A percentile compares a stretch with the other conserved stretches of the same genome.
Evolutionary conservation across 2,329 filamentous ascomycete genomes (phyloP).

Genomic region (Hirsutella rhossiliensis): DNA sequence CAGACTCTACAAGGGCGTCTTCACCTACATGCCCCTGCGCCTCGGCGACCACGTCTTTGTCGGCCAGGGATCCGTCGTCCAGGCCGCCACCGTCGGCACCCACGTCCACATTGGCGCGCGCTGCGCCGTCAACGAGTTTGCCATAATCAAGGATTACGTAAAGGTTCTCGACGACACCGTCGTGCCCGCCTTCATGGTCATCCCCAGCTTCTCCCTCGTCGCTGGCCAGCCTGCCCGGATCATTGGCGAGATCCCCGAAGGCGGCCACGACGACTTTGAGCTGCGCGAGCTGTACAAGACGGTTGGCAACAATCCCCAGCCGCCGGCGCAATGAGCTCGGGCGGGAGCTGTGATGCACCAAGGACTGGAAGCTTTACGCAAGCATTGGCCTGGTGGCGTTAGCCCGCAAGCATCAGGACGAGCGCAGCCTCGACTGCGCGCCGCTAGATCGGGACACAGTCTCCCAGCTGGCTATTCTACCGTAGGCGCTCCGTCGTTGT

Average conservation of each 20-base stretch:
- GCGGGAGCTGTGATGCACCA: background rate
- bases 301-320: slow-evolving; percentile 43
- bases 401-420: too few species aligned
- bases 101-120: slow-evolving; percentile 77
- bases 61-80: slow-evolving; percentile 61
- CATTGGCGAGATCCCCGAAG: slow-evolving; percentile 69
- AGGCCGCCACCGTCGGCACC: slow-evolving; percentile 70
- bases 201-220: slow-evolving; percentile 88
- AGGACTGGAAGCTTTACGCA: background rate
- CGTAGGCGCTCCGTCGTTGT: too few species aligned
- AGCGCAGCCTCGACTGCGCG: too few species aligned
- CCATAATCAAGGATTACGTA: slow-evolving; percentile 88
- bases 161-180: slow-evolving; percentile 76
- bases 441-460: too few species aligned
- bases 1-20: slow-evolving; percentile 64
- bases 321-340: slow-evolving; percentile 12
- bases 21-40: slow-evolving; percentile 79
- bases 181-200: slow-evolving; percentile 78
- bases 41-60: slow-evolving; percentile 94
- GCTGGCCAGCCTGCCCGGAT: slow-evolving; percentile 70
- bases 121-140: slow-evolving; percentile 72
- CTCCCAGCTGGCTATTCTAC: too few species aligned
- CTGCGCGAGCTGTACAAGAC: slow-evolving; percentile 52
- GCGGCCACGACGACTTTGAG: slow-evolving; percentile 52
- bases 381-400: background rate